Conservation (phyloP, 1,284 basidiomycete species). For the Austroboletus novae-zelandiae region DNA sequence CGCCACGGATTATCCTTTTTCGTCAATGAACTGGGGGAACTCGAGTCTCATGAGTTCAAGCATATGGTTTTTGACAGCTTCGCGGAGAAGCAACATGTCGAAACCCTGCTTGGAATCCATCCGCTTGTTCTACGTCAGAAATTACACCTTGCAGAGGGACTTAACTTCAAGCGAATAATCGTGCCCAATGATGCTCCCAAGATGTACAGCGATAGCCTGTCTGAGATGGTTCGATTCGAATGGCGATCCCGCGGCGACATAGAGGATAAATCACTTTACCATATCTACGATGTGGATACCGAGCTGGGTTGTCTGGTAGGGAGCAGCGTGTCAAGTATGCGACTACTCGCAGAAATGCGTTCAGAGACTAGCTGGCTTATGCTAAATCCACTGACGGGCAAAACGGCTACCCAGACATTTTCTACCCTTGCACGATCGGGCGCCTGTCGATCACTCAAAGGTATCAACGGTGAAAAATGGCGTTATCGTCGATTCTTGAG, state of each 20-base stretch:
- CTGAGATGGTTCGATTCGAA: background rate
- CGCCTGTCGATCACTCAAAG: background rate
- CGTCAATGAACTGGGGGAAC: constrained; percentile 17
- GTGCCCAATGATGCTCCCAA: constrained; percentile 19
- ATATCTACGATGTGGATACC: constrained; percentile 39
- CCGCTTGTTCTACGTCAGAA: constrained; percentile 39
- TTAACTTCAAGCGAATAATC: constrained; percentile 32
- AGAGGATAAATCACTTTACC: constrained; percentile 20
- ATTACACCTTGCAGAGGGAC: background rate
- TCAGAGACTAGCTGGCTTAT: constrained; percentile 38
- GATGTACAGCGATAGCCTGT: no score
- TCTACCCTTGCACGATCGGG: constrained; percentile 38
- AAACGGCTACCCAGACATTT: constrained; percentile 47
- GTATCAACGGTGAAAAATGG: no score
- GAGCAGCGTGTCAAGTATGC: constrained; percentile 32
- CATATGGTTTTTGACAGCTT: no score
- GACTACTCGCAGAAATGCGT: constrained; percentile 46
- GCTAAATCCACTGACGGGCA: constrained; percentile 44
- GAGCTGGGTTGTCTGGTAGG: constrained; percentile 39
- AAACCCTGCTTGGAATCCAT: background rate
- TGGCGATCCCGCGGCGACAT: background rate
- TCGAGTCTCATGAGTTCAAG: constrained; percentile 24
- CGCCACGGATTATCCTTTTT: constrained; percentile 35
- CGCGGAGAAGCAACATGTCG: no score
- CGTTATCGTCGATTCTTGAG: no score